Evolutionary conservation across 2,329 filamentous ascomycete species (phyloP).

Genomic region (Sporothrix dimorphospora): DNA sequence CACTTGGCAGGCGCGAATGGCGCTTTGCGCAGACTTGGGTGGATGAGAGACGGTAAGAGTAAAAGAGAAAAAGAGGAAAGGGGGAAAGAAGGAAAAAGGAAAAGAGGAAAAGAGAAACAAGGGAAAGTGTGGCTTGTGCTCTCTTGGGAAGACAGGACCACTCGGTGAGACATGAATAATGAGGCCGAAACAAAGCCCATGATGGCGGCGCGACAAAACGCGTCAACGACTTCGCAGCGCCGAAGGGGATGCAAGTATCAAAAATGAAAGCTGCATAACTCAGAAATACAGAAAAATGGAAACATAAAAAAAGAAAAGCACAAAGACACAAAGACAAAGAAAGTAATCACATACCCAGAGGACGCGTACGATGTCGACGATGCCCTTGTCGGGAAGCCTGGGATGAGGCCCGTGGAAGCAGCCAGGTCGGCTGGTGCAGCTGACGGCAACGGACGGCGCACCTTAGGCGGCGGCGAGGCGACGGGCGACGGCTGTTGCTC

Average conservation of each 20-base stretch:
- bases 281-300: too few species aligned
- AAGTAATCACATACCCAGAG: neutral
- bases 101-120: neutral
- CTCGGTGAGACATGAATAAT: neutral
- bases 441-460: slow-evolving; percentile 18
- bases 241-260: neutral
- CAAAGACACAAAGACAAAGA: neutral
- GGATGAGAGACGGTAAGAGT: neutral
- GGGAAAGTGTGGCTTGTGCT: neutral
- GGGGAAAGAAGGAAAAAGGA: neutral
- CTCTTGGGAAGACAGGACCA: neutral
- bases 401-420: neutral
- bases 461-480: slow-evolving; percentile 7
- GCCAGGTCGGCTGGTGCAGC: slow-evolving; percentile 16
- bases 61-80: neutral
- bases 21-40: neutral
- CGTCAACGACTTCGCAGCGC: neutral
- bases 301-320: neutral
- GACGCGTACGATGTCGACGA: neutral
- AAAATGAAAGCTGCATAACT: too few species aligned
- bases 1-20: neutral
- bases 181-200: neutral
- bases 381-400: neutral
- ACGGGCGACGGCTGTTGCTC: neutral
- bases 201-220: slow-evolving; percentile 8